Base-by-base conservation (phyloP, 2,329 filamentous ascomycete species). In the Meredithiella fracta region DNA sequence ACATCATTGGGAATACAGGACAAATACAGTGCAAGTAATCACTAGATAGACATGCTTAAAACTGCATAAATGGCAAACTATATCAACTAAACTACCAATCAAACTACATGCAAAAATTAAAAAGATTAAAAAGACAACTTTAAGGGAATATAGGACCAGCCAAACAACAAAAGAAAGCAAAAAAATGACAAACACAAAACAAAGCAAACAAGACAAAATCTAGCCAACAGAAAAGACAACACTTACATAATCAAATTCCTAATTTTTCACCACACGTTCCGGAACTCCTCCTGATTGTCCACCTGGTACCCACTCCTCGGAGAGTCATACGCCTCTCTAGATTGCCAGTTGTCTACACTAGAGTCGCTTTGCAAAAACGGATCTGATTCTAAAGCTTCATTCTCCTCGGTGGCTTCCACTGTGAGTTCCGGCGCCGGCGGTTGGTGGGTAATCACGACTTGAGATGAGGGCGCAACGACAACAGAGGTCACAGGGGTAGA, bases 221-320 rank as follows among this genome's bases (percentile, higher is more conserved):
- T 47, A 17, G 7, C 29, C 29, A 34, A 34, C 29, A 11, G 17
- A 37, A 44, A n/a, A 34, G 4, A 25, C 34, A 44, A 44, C 40
- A 44, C 40, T 44, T 44, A 44, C 40, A 44, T n/a, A n/a, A 44
- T 44, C 20, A 20, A n/a, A n/a, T n/a, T n/a, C n/a, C n/a, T n/a
- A n/a, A n/a, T 44, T n/a, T 7, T n/a, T 17, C 40, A 66, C 72
- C 72, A 75, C n/a, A 73, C 70, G 59, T 74, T 74, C 20, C 66
- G 65, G 59, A 73, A 74, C 56, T 71, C 72, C 2, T 73, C 72
- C 26, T 65, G 65, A 17, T 69, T 67, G n/a, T 66, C 61, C 1
- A 68, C 63, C 25, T 63, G 62, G 51, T 67, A 69, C 25, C n/a
- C 40, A 23, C 20, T 20, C 42, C n/a, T 17, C 23, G 40, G 49